Evolutionary conservation across 2,329 filamentous ascomycete species (phyloP), one percentile per base, ranked within the genome.

Genomic region (Stagonosporopsis vannaccii): DNA sequence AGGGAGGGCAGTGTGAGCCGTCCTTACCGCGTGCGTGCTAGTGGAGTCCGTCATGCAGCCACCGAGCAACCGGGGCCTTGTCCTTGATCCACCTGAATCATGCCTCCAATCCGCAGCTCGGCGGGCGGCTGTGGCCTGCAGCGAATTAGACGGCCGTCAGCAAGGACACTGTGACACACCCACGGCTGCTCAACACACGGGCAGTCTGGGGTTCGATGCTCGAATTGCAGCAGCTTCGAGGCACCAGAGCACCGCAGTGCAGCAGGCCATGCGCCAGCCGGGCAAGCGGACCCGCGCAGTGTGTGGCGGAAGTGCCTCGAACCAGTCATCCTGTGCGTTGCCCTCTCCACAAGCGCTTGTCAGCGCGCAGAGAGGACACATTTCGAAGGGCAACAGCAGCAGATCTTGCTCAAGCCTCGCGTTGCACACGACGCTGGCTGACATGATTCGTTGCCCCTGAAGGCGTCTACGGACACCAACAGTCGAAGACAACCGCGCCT

Each of bases 171-270:
- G 65, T 68, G 62, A 68, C 68, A 67, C 68, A 70, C 64, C 40
- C 58, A 47, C 45, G 33, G 37, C 58, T 46, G 46, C 46, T 59
- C 59, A 61, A 59, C 61, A 61, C 58, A 61, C 58, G 44, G 54
- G 48, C 54, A 52, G 51, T 43, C 60, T 56, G 57, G 63, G 60
- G 62, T 65, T 66, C 66, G 67, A 70, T 57, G 67, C 66, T 61
- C 64, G 59, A 62, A 63, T 52, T 67, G 66, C 65, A 68, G 65
- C 68, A 69, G 62, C 62, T 60, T 69, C 58, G 63, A 69, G 56
- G 58, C 59, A 59, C 65, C 58, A 59, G 41, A 58, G 55, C 44
- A 52, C 41, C 57, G 44, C 58, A 46, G 51, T 51, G 54, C 58
- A 51, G 48, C 41, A 53, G 37, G 28, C 49, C 49, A 53, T 53